Evolutionary conservation across 768 basidiomycete species (phyloP).

Genomic region (Lentinula guzmanii): DNA sequence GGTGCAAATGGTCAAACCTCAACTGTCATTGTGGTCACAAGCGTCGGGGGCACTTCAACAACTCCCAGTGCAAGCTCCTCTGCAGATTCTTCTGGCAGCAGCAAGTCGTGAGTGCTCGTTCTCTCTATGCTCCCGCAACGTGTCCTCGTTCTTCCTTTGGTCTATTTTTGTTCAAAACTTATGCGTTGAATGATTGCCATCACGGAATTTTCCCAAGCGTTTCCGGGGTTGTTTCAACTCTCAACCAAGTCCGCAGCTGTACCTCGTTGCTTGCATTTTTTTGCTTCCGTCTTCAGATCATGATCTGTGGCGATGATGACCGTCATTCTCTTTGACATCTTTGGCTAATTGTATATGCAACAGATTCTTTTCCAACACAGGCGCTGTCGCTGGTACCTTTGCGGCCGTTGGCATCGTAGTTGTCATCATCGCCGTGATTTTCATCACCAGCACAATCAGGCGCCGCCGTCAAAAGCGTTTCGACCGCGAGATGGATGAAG

Average conservation of each 20-base stretch:
- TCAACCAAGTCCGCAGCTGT: background rate
- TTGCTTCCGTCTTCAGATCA: background rate
- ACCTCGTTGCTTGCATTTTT: background rate
- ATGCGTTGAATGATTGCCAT: background rate
- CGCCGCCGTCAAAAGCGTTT: slow-evolving; percentile 59
- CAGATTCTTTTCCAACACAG: slow-evolving; percentile 70
- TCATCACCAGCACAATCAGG: slow-evolving; percentile 48
- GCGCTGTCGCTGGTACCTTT: slow-evolving; percentile 69
- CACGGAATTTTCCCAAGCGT: background rate
- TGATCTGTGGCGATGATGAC: background rate
- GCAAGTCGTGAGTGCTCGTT: background rate
- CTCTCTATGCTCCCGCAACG: background rate
- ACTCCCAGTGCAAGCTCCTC: background rate
- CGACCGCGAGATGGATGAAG: slow-evolving; percentile 70
- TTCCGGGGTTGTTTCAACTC: background rate
- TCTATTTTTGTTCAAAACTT: background rate
- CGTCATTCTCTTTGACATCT: background rate
- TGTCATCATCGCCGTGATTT: slow-evolving; percentile 40
- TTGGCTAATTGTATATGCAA: background rate
- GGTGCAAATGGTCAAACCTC: background rate
- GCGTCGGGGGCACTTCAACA: background rate
- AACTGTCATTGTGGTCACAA: slow-evolving; percentile 2
- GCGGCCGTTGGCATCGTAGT: slow-evolving; percentile 62
- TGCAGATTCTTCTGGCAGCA: background rate
- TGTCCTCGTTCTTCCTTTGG: background rate